These are phyloP conservation scores for Saccharomycopsis sp. DNA, from an alignment of 805 yeast species.

Conservation along the genomic window DNA sequence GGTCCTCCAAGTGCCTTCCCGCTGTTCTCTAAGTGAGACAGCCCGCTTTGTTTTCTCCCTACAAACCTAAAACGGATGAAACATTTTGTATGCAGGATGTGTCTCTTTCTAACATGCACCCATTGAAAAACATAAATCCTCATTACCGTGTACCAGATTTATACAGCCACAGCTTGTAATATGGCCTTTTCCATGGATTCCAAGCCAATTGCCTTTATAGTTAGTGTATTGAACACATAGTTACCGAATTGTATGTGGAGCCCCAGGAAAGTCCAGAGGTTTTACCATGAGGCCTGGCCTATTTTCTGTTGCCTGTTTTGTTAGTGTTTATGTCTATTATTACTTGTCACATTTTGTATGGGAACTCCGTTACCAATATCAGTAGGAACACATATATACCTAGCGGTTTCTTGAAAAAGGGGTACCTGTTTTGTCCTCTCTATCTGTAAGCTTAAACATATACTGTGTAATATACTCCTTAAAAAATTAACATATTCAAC, in stretches of 20 bases:
- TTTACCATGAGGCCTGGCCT: not conserved
- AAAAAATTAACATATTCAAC: too few relatives aligned
- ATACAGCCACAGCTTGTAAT: not conserved
- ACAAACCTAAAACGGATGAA: conserved; percentile 1
- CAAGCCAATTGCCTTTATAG: not conserved
- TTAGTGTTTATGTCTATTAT: not conserved
- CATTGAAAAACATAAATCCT: not conserved
- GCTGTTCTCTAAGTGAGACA: too few relatives aligned
- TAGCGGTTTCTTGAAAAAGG: not conserved
- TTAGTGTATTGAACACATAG: not conserved
- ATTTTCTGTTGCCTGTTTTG: not conserved
- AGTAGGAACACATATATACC: not conserved
- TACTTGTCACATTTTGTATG: not conserved
- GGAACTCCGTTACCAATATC: not conserved
- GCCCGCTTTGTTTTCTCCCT: not conserved
- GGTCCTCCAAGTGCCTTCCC: too few relatives aligned
- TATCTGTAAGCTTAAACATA: too few relatives aligned
- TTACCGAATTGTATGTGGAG: too few relatives aligned
- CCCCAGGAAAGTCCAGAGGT: not conserved
- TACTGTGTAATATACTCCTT: too few relatives aligned
- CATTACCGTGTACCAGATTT: not conserved
- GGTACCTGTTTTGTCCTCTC: too few relatives aligned
- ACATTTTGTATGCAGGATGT: not conserved
- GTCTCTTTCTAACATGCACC: not conserved
- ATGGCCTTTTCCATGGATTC: not conserved